Base-by-base conservation (phyloP, 2,329 filamentous ascomycete species). In the Akanthomyces lecanii region DNA sequence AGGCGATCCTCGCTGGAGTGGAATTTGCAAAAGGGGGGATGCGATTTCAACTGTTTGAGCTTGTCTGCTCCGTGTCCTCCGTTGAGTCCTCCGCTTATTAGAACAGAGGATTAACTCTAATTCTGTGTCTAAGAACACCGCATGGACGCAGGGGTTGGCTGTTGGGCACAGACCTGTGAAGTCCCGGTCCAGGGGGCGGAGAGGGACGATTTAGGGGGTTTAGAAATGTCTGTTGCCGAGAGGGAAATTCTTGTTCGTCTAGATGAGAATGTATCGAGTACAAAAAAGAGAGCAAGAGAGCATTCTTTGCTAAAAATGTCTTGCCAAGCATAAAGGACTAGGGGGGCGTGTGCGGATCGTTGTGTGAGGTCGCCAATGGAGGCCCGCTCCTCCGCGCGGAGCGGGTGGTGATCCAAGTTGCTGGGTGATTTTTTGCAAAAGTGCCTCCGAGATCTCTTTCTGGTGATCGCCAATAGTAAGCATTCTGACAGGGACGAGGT, bases 361-460 rank as follows among this genome's bases (percentile, higher is more conserved):
- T 55, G 59, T 62, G 51, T 62, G 59, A 62, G 59, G 59, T 33
- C 59, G 59, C 59, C 50, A 48, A 62, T n/a, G 11, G 4, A 42
- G n/a, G 4, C 11, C 21, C n/a, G 14, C 4, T 14, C n/a, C 18
- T n/a, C 21, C 21, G 21, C 28, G 44, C 5, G 56, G 33, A 38
- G 55, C 44, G 33, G n/a, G 18, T 25, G 40, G 42, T 36, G 54
- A 47, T 25, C 33, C 33, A 18, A 59, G 45, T 51, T 18, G 25
- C n/a, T 36, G 18, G 14, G 2, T 6, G 12, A 4, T 38, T 5
- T 44, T 51, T 16, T 23, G 3, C 48, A 30, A 61, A 61, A 53
- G 36, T 54, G 36, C 58, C 58, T 3, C 50, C 48, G 38, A 61
- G 44, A 6, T 23, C 7, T 16, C 11, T 18, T 21, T 0, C 8